Evolutionary conservation across 495 filamentous ascomycete species (phyloP).

Genomic region (Penicillium mononematosum): DNA sequence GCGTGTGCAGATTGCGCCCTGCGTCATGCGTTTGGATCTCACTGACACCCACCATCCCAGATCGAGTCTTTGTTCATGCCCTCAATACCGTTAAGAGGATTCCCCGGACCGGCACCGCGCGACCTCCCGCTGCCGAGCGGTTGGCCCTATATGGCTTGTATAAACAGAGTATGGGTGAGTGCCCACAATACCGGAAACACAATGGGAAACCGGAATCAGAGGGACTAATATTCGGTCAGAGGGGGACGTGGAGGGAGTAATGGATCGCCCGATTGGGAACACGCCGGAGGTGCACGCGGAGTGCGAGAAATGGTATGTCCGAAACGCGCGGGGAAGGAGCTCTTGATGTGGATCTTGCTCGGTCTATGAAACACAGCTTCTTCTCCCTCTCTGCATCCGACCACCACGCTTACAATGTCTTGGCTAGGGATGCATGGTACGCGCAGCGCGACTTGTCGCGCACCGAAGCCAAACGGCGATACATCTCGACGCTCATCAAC

Average conservation of each 20-base stretch:
- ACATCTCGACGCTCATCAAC: constrained; percentile 88
- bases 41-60: constrained; percentile 40
- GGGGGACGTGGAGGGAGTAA: constrained; percentile 89
- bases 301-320: constrained; percentile 59
- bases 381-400: not conserved
- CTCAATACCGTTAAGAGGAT: constrained; percentile 98
- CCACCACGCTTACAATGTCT: not conserved
- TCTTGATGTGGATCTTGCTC: not conserved
- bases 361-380: not conserved
- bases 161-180: constrained; percentile 89
- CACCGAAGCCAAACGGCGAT: constrained; percentile 92
- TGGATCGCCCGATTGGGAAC: constrained; percentile 71
- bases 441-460: constrained; percentile 72
- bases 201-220: not conserved
- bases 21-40: not conserved
- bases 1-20: constrained; percentile 24
- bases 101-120: constrained; percentile 82
- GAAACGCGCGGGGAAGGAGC: not conserved
- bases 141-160: constrained; percentile 94
- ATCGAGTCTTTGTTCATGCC: constrained; percentile 97
- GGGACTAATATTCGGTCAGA: constrained; percentile 47
- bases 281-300: constrained; percentile 53
- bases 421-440: constrained; percentile 81
- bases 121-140: constrained; percentile 81
- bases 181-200: not conserved